A percentile compares a stretch with the other conserved stretches of the same genome.
These are phyloP conservation scores for Dianthus caryophyllus DNA, from an alignment of 148 eudicot species.

Conservation along the genomic window DNA sequence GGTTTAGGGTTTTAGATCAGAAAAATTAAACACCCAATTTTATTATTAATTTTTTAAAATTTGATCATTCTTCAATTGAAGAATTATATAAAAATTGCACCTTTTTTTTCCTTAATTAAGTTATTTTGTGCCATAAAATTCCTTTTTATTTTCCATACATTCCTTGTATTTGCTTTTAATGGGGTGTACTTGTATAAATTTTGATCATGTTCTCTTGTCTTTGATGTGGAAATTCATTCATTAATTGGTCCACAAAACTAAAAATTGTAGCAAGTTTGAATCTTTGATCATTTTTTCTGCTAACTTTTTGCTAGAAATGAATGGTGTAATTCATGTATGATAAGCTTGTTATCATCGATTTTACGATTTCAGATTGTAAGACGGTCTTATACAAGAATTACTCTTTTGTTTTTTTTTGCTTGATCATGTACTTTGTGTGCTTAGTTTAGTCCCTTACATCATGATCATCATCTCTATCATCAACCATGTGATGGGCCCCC, in stretches of 20 bases:
- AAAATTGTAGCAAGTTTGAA: too few relatives aligned
- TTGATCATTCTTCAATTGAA: not conserved
- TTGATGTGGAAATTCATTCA: not conserved
- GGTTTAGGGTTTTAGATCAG: constrained; percentile 26
- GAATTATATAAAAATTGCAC: not conserved
- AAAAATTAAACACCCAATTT: not conserved
- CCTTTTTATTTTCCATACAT: not conserved
- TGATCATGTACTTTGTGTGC: constrained; percentile 25
- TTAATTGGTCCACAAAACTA: constrained; percentile 11
- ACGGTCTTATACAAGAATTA: too few relatives aligned
- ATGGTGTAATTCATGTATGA: not conserved
- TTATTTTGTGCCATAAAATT: constrained; percentile 13
- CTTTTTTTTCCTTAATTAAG: constrained; percentile 4
- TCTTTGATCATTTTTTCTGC: too few relatives aligned
- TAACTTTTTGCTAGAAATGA: constrained; percentile 7
- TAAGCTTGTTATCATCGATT: too few relatives aligned
- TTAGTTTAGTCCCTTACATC: constrained; percentile 7
- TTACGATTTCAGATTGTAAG: too few relatives aligned
- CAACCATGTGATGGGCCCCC: constrained; percentile 21
- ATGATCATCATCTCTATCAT: constrained; percentile 16
- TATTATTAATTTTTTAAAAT: too few relatives aligned
- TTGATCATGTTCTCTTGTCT: constrained; percentile 5
- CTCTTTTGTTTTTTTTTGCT: constrained; percentile 8
- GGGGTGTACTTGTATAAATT: not conserved
- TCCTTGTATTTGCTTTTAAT: not conserved